Conservation (phyloP, 2,329 filamentous ascomycete species). For the Penicillium concentricum region DNA sequence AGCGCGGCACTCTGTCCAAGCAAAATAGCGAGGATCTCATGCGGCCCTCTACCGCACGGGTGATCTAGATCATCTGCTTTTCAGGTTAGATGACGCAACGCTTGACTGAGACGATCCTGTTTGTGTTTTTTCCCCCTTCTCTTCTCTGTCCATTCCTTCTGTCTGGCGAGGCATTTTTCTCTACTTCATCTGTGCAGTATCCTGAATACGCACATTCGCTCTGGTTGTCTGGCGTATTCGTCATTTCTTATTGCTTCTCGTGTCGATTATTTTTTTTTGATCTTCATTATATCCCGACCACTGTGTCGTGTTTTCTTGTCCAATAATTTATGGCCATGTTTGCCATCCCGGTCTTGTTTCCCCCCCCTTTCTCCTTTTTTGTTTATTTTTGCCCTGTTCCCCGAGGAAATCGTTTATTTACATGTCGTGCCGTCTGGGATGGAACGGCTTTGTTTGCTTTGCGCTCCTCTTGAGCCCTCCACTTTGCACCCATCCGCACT, state of each 20-base stretch:
- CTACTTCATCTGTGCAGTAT: conserved; percentile 15
- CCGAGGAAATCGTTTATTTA: conserved; percentile 13
- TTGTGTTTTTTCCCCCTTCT: conserved; percentile 9
- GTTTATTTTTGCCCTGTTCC: not conserved
- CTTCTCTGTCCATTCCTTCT: conserved; percentile 18
- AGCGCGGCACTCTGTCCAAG: conserved; percentile 40
- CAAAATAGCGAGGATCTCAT: conserved; percentile 41
- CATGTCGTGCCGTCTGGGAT: conserved; percentile 24
- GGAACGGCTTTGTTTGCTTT: conserved; percentile 17
- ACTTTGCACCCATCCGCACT: conserved; percentile 20
- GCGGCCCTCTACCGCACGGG: conserved; percentile 31
- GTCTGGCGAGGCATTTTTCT: conserved; percentile 17
- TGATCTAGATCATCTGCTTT: conserved; percentile 29
- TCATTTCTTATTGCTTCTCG: conserved; percentile 7
- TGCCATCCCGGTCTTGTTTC: conserved; percentile 4
- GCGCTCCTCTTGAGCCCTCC: conserved; percentile 11
- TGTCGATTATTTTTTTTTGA: conserved; percentile 20
- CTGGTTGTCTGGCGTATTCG: conserved; percentile 22
- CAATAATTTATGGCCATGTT: conserved; percentile 14
- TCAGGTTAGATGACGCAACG: conserved; percentile 32
- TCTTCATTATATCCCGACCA: conserved; percentile 25
- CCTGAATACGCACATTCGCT: conserved; percentile 11
- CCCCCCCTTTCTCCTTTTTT: not conserved
- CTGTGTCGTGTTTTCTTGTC: conserved; percentile 16
- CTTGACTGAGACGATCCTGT: conserved; percentile 34